A percentile compares a stretch with the other conserved stretches of the same genome.
phyloP scores from a whole-genome alignment of 179 eudicot genomes.

The Sideroxylon spinosum region DNA sequence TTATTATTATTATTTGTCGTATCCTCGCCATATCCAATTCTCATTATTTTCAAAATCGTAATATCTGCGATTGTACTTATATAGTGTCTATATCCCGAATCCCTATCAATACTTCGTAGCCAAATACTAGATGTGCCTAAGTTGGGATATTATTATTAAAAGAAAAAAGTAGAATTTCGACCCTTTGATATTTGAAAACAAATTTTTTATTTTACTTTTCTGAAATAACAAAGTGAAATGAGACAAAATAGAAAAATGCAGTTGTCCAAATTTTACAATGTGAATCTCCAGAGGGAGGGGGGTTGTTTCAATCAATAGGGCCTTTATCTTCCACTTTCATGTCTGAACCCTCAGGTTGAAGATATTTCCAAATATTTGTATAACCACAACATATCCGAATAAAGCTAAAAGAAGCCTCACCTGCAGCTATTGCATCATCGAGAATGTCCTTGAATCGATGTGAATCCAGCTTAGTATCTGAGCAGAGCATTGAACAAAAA shows the following conservation, averaged over 20 bases:
- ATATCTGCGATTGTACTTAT: no score
- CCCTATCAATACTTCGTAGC: no score
- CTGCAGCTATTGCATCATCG: slow-evolving; percentile 85
- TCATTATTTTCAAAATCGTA: no score
- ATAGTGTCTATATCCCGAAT: no score
- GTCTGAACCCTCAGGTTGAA: neutral
- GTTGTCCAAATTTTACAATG: neutral
- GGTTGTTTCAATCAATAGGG: neutral
- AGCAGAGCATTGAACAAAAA: slow-evolving; percentile 89
- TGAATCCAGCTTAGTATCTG: slow-evolving; percentile 81
- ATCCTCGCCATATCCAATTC: no score
- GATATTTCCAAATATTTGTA: neutral
- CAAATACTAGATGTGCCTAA: neutral
- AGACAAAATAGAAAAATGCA: neutral
- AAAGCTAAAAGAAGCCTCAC: slow-evolving; percentile 29
- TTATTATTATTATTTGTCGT: no score
- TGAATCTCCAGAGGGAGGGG: neutral
- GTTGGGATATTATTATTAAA: no score
- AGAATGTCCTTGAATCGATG: slow-evolving; percentile 91
- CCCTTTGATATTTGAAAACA: neutral
- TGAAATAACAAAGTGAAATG: neutral
- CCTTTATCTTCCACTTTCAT: neutral
- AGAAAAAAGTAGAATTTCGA: neutral
- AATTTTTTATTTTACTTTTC: neutral
- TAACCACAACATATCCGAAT: neutral